phyloP scores from a whole-genome alignment of 2,329 filamentous ascomycete genomes.

The Ilyonectria robusta region DNA sequence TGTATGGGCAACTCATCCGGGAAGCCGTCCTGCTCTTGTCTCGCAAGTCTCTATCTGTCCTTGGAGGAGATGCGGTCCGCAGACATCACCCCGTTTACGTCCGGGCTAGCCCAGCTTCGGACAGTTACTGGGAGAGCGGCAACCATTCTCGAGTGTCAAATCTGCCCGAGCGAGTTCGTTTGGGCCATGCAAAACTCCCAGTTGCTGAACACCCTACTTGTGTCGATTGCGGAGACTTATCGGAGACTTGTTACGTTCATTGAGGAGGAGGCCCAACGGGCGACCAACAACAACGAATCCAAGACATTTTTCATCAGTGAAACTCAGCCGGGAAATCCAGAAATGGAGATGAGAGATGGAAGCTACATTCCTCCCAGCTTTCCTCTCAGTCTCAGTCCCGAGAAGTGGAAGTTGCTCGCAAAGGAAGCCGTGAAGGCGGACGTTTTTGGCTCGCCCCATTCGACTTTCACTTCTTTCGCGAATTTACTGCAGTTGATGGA shows the following conservation, averaged over 20 bases:
- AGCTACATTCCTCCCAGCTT: constrained; percentile 8
- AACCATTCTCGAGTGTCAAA: constrained; percentile 37
- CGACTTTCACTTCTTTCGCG: constrained; percentile 23
- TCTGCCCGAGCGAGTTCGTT: constrained; percentile 43
- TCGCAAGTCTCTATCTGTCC: constrained; percentile 44
- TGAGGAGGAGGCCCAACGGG: constrained; percentile 39
- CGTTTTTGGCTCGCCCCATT: constrained; percentile 31
- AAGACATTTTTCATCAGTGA: constrained; percentile 38
- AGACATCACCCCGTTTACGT: constrained; percentile 37
- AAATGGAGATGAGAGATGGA: neutral
- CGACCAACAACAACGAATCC: constrained; percentile 31
- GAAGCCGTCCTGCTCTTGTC: constrained; percentile 41
- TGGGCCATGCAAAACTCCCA: constrained; percentile 49
- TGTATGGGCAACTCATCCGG: constrained; percentile 21
- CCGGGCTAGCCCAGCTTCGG: constrained; percentile 35
- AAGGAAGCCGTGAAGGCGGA: constrained; percentile 42
- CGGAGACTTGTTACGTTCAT: constrained; percentile 42
- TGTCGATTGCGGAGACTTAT: constrained; percentile 44
- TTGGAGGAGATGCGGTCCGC: constrained; percentile 43
- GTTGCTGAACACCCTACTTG: constrained; percentile 42
- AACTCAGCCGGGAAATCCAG: neutral
- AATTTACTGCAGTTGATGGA: constrained; percentile 44
- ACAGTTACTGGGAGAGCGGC: constrained; percentile 35
- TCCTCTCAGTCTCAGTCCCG: constrained; percentile 33
- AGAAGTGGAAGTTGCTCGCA: constrained; percentile 37